These are phyloP conservation scores for Calcarisporium arbuscula DNA, from an alignment of 2,329 filamentous ascomycete genomes.

Conservation along the genomic window DNA sequence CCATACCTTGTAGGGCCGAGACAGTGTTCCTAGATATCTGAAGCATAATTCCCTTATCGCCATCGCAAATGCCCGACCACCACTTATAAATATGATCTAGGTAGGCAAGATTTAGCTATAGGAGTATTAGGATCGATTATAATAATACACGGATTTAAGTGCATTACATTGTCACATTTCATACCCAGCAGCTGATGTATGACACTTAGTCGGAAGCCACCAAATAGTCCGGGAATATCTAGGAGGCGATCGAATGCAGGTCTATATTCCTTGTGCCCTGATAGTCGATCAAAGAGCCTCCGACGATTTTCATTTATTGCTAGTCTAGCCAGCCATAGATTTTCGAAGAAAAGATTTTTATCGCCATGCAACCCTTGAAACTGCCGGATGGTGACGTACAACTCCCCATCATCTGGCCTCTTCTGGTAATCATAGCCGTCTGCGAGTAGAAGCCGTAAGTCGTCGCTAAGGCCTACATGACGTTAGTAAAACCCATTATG, in stretches of 20 bases:
- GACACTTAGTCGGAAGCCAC: neutral
- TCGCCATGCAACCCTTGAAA: neutral
- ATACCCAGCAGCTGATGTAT: neutral
- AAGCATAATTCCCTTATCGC: neutral
- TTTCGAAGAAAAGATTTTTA: slow-evolving; percentile 1
- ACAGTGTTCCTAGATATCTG: neutral
- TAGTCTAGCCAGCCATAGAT: neutral
- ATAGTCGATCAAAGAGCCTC: neutral
- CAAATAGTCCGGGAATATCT: slow-evolving; percentile 1
- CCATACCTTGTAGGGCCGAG: slow-evolving; percentile 1
- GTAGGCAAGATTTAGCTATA: slow-evolving; percentile 1
- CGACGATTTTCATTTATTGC: neutral
- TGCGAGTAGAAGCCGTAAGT: slow-evolving; percentile 1
- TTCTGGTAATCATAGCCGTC: slow-evolving; percentile 4
- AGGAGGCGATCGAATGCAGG: slow-evolving; percentile 1
- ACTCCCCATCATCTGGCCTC: neutral
- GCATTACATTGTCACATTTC: neutral
- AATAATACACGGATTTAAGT: neutral
- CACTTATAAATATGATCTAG: neutral
- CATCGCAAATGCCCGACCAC: neutral
- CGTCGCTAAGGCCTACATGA: slow-evolving; percentile 1
- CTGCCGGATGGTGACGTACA: neutral
- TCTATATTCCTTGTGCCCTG: slow-evolving; percentile 1
- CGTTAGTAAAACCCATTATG: neutral
- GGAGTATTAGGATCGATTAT: neutral